phyloP scores from a whole-genome alignment of 768 basidiomycete species.

The Suillus clintonianus region DNA sequence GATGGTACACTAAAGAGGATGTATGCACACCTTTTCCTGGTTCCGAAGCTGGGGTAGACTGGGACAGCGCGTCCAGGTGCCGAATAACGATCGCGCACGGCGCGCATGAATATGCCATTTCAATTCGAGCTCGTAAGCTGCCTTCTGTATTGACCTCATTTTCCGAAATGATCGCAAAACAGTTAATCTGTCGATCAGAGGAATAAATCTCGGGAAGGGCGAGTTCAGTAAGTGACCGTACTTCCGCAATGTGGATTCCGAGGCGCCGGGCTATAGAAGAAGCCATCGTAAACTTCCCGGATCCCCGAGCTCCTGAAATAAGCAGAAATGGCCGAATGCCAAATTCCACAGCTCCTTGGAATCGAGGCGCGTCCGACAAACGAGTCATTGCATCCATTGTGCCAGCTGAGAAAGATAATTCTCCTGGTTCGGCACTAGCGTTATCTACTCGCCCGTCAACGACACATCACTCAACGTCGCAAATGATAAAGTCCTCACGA shows the following conservation, averaged over 20 bases:
- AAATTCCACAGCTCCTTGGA: conserved; percentile 57
- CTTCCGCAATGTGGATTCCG: conserved; percentile 83
- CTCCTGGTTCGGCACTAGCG: background rate
- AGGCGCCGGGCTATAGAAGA: conserved; percentile 56
- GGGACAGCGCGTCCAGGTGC: conserved; percentile 77
- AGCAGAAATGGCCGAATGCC: conserved; percentile 70
- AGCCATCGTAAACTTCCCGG: conserved; percentile 76
- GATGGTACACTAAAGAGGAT: background rate
- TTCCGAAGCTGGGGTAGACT: conserved; percentile 65
- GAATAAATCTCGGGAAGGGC: background rate
- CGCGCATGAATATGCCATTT: conserved; percentile 73
- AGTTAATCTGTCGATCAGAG: conserved; percentile 64
- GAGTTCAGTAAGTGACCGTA: conserved; percentile 20
- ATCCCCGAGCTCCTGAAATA: conserved; percentile 76
- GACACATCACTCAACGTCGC: background rate
- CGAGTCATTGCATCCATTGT: conserved; percentile 51
- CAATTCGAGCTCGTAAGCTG: conserved; percentile 68
- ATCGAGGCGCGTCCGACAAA: conserved; percentile 62
- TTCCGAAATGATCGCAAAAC: conserved; percentile 82
- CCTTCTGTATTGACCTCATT: conserved; percentile 75
- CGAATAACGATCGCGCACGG: conserved; percentile 85
- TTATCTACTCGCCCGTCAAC: background rate
- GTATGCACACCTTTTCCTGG: conserved; percentile 57
- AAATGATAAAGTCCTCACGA: conserved; percentile 39
- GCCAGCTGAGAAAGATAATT: conserved; percentile 17